Evolutionary conservation across 228 moss, liverwort and hornwort genomes (phyloP).

Genomic region (Sphagnum magellanicum): DNA sequence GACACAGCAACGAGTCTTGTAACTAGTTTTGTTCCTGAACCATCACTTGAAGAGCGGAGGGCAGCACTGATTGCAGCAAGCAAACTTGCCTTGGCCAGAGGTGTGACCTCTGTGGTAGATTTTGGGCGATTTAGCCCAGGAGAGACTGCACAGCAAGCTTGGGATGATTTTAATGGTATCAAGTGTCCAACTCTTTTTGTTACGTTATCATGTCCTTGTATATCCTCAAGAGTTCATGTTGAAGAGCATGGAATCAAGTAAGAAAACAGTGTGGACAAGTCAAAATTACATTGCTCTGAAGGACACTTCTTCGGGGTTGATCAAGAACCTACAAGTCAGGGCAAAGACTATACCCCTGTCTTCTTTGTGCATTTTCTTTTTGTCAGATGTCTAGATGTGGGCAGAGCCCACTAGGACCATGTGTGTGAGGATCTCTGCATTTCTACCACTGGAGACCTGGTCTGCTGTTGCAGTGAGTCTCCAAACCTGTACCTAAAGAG

Average conservation of each 20-base stretch:
- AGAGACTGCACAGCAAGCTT: constrained; percentile 35
- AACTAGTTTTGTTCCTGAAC: constrained; percentile 28
- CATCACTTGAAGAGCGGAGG: constrained; percentile 38
- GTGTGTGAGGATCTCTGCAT: constrained; percentile 42
- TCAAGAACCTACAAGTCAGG: not conserved
- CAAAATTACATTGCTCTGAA: no score
- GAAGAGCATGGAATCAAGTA: not conserved
- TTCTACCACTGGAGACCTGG: constrained; percentile 43
- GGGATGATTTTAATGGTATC: constrained; percentile 45
- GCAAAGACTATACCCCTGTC: not conserved
- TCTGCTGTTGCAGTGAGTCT: constrained; percentile 33
- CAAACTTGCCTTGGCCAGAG: constrained; percentile 38
- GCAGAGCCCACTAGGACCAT: constrained; percentile 48
- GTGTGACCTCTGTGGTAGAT: constrained; percentile 48
- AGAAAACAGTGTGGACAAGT: no score
- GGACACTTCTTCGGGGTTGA: no score
- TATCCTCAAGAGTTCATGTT: not conserved
- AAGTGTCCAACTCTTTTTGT: not conserved
- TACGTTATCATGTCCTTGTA: not conserved
- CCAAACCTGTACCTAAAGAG: not conserved
- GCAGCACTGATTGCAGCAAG: constrained; percentile 42
- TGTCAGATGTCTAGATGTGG: constrained; percentile 54
- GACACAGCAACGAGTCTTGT: constrained; percentile 33
- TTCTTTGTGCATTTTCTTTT: not conserved
- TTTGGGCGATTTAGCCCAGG: constrained; percentile 38